Evolutionary conservation across 768 basidiomycete genomes (phyloP), one percentile per base, ranked within the genome.

Genomic region (Chalciporus chontae): DNA sequence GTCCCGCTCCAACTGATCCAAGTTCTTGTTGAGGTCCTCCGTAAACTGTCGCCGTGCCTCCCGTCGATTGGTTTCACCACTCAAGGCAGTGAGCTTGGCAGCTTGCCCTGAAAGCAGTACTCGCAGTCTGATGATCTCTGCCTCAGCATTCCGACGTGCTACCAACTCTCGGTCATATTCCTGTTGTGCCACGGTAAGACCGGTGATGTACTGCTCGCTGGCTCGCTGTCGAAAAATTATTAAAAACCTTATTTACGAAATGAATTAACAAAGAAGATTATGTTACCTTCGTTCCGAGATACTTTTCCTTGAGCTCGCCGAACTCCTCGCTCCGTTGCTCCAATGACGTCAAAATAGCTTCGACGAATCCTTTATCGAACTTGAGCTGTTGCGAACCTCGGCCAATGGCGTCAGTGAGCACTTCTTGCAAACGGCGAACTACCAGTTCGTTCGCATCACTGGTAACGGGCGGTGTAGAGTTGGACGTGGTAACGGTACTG

Each of bases 101-200:
- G 85, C 91, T 67, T 98, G 95, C 5, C 92, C 91, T 49, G 93
- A 89, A 18, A 98, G 75, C 44, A 94, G 76, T 26, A 92, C 83
- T 38, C 90, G 75, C 21, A 99, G 73, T 37, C 89, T 80, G 19
- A 87, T 86, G 50, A 97, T 89, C 70, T 97, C 94, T 0, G 90
- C 85, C 69, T 98, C 94, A 1, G 90, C 88, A 55, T 97, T 94
- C 15, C 90, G 82, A 17, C 95, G 81, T 18, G 85, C 83, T 50
- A 88, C 84, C 31, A 94, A 76, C 68, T 98, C 96, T 45, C 82
- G 82, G 63, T 97, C 94, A 64, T 95, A 97, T 64, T 98, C 96
- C 38, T 87, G 85, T 58, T 94, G 90, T 2, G 95, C 94, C 21
- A 94, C 93, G 0, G 85, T 85, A 37, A 99, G 73, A 37, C 96